Base-by-base conservation (phyloP, 306 rosid species). In the Pyrus bretschneideri region DNA sequence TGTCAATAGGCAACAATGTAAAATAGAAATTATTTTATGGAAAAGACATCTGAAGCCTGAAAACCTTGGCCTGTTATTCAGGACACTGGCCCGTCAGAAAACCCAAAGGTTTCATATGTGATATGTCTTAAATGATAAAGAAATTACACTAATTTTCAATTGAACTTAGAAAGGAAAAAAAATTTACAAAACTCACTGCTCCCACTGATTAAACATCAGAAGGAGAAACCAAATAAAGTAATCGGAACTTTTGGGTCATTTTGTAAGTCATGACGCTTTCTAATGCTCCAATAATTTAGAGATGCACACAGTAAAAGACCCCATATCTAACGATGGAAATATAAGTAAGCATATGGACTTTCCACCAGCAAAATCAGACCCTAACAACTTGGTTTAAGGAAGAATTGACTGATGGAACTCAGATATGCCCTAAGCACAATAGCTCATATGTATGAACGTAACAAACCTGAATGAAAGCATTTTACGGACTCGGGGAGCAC, bases 401-500 rank as follows among this genome's bases (percentile, higher is more conserved):
- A 44, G 69, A 54, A 79, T 52, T 23, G 65, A 60, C 9, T 67
- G 75, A 70, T 51, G 69, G 33, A 62, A 49, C 55, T 49, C 55
- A 49, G 55, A 49, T 49, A 49, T 15, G 27, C 25, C 61, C 61
- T 27, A 69, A 57, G 61, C 45, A 13, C 71, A 69, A 45, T 31
- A 68, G 55, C 55, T 49, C 66, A 74, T 78, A 31, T 63, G 45
- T 22, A 40, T 69, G 63, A 69, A 80, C 51, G 69, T 67, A 76
- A 35, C 83, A 65, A 29, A 91, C 97, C 99, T 92, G 83, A 95
- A 95, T 14, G 99, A 92, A 67, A 92, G 89, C 99, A 95, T 95
- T 85, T 95, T 90, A 72, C 99, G 96, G 74, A 92, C 99, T 74
- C 89, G 83, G 57, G 99, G 99, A 78, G 99, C 99, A 74, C 92